phyloP scores from a whole-genome alignment of 2,329 filamentous ascomycete genomes.

The Colletotrichum spinosum region DNA sequence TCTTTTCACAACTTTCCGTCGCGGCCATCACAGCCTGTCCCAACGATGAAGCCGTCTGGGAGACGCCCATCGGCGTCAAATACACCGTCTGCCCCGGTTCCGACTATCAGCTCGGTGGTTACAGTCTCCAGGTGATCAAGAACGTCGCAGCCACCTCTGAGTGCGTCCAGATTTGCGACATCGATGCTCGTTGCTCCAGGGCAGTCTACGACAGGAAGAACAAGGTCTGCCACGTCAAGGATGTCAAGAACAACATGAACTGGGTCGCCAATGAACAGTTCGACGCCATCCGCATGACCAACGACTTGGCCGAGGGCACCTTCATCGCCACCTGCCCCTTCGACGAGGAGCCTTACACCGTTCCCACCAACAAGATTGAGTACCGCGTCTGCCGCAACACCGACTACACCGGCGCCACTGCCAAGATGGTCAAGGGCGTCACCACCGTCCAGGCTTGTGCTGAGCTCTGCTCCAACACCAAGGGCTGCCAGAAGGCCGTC shows the following conservation, averaged over 20 bases:
- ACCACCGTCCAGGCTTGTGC: conserved; percentile 35
- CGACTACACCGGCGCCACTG: conserved; percentile 33
- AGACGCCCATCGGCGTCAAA: conserved; percentile 27
- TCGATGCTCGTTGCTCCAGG: conserved; percentile 28
- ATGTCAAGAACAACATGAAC: conserved; percentile 29
- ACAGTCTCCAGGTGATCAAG: conserved; percentile 22
- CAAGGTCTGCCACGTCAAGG: conserved; percentile 33
- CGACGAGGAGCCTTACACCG: conserved; percentile 25
- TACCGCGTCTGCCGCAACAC: conserved; percentile 34
- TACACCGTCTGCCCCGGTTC: conserved; percentile 36
- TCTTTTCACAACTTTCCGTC: conserved; percentile 27
- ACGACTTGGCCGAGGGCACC: conserved; percentile 29
- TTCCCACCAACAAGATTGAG: conserved; percentile 16
- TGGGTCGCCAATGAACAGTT: conserved; percentile 35
- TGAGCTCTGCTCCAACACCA: conserved; percentile 34
- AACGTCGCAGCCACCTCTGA: conserved; percentile 25
- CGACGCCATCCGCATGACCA: conserved; percentile 34
- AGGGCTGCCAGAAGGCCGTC: conserved; percentile 36
- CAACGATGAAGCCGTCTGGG: conserved; percentile 29
- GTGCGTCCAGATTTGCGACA: conserved; percentile 34
- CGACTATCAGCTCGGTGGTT: conserved; percentile 33
- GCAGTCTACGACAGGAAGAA: conserved; percentile 36
- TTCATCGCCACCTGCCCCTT: conserved; percentile 33
- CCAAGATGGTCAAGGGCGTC: conserved; percentile 25
- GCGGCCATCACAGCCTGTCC: conserved; percentile 35